Evolutionary conservation across 2,329 filamentous ascomycete species (phyloP).

Genomic region (Sporothrix pseudoabietina): DNA sequence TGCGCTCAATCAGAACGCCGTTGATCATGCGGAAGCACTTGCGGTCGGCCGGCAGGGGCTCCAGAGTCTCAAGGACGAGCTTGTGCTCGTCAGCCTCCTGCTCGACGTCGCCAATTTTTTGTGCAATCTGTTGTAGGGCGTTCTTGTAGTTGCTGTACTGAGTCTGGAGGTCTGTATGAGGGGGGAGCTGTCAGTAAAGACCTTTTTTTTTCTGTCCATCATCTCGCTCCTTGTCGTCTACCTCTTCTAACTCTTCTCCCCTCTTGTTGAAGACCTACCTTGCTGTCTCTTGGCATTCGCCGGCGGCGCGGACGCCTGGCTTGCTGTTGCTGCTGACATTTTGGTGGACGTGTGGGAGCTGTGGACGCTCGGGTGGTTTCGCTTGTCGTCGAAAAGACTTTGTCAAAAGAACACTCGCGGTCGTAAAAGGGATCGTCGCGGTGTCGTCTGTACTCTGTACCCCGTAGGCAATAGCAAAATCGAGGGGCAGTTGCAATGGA

Average conservation of each 20-base stretch:
- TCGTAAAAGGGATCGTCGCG: background rate
- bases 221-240: background rate
- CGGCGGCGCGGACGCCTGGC: conserved; percentile 24
- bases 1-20: conserved; percentile 90
- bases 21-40: conserved; percentile 99
- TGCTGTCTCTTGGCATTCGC: conserved; percentile 70
- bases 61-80: conserved; percentile 92
- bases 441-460: background rate
- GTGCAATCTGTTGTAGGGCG: conserved; percentile 84
- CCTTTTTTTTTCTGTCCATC: background rate
- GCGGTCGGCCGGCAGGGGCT: conserved; percentile 77
- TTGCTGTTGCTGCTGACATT: conserved; percentile 29
- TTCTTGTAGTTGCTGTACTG: conserved; percentile 79
- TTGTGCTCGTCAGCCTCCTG: conserved; percentile 98
- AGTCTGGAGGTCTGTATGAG: conserved; percentile 68
- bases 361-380: background rate
- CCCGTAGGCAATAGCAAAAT: conserved; percentile 2
- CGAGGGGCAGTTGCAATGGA: conserved; percentile 18
- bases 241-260: background rate
- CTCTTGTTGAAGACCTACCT: conserved; percentile 50
- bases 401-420: too few species aligned
- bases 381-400: background rate
- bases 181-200: background rate
- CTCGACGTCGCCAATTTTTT: conserved; percentile 97
- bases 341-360: background rate